phyloP scores from a whole-genome alignment of 2,329 filamentous ascomycete species.

The Thermothelomyces thermophilus region DNA sequence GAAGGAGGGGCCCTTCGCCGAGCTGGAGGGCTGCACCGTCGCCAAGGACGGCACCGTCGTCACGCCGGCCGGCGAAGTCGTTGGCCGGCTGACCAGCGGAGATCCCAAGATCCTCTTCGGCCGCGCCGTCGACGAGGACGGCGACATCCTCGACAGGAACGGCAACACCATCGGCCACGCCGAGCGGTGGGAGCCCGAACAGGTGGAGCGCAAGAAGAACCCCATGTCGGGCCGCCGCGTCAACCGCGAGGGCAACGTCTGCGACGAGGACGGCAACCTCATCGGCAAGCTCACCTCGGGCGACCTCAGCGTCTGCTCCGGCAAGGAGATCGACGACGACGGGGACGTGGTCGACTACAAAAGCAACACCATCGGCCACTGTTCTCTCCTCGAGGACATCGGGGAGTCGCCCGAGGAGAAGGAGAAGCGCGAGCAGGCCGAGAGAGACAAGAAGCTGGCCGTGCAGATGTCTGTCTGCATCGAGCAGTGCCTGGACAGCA shows the following conservation, averaged over 20 bases:
- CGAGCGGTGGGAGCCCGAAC: constrained; percentile 51
- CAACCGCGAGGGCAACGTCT: constrained; percentile 53
- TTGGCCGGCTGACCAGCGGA: constrained; percentile 64
- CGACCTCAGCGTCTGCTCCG: constrained; percentile 56
- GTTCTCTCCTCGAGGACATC: constrained; percentile 58
- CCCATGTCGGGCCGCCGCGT: constrained; percentile 49
- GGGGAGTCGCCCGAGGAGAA: constrained; percentile 54
- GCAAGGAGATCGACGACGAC: constrained; percentile 64
- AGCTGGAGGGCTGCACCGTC: constrained; percentile 58
- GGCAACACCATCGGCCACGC: constrained; percentile 53
- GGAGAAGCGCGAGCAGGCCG: constrained; percentile 48
- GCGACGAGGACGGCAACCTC: constrained; percentile 52
- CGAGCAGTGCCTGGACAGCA: constrained; percentile 71
- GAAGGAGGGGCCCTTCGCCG: constrained; percentile 63
- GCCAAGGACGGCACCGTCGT: constrained; percentile 63
- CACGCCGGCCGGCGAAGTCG: constrained; percentile 59
- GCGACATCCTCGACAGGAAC: constrained; percentile 74
- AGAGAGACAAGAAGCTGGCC: constrained; percentile 69
- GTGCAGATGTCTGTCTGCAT: constrained; percentile 67
- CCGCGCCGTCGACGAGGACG: constrained; percentile 71
- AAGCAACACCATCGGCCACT: constrained; percentile 60
- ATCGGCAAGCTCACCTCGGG: constrained; percentile 64
- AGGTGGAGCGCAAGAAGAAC: constrained; percentile 45
- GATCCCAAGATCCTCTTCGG: constrained; percentile 67
- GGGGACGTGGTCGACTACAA: constrained; percentile 66